Evolutionary conservation across 108 stramenopile species (phyloP).

Genomic region (Cyclostephanos invisitatus): DNA sequence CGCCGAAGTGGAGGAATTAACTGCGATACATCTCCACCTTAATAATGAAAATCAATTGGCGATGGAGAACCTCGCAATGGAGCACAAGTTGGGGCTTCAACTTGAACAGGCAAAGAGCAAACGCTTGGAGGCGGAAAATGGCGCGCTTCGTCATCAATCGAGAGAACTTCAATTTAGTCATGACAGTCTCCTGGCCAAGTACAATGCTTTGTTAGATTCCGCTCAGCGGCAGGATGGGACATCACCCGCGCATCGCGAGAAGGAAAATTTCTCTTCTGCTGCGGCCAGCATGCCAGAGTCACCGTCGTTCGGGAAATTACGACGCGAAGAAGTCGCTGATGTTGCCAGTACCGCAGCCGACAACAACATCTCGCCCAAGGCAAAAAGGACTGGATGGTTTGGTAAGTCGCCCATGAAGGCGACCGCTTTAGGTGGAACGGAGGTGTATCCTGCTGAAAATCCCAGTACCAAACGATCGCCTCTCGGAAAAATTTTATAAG

Average conservation of each 20-base stretch:
- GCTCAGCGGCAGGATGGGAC: not conserved
- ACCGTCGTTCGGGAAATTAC: conserved; percentile 34
- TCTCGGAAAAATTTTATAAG: conserved; percentile 27
- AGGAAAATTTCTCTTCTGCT: conserved; percentile 12
- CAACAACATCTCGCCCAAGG: conserved; percentile 27
- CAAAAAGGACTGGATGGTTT: conserved; percentile 29
- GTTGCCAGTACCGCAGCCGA: conserved; percentile 28
- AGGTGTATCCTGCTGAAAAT: conserved; percentile 18
- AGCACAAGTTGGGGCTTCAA: conserved; percentile 25
- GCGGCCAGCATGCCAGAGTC: conserved; percentile 7
- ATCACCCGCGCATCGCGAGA: not conserved
- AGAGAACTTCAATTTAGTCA: conserved; percentile 41
- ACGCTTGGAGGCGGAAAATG: conserved; percentile 27
- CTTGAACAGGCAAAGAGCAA: conserved; percentile 23
- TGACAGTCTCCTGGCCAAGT: conserved; percentile 28
- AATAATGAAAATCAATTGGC: conserved; percentile 26
- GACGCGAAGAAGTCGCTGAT: conserved; percentile 39
- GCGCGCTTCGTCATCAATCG: conserved; percentile 40
- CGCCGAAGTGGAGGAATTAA: conserved; percentile 41
- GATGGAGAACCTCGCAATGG: conserved; percentile 23
- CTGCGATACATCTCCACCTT: conserved; percentile 26
- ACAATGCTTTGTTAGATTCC: conserved; percentile 34
- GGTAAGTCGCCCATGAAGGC: conserved; percentile 40
- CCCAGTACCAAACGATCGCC: conserved; percentile 22
- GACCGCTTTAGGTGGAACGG: conserved; percentile 2